phyloP scores from a whole-genome alignment of 2,329 filamentous ascomycete species.

The Triangularia verruculosa region DNA sequence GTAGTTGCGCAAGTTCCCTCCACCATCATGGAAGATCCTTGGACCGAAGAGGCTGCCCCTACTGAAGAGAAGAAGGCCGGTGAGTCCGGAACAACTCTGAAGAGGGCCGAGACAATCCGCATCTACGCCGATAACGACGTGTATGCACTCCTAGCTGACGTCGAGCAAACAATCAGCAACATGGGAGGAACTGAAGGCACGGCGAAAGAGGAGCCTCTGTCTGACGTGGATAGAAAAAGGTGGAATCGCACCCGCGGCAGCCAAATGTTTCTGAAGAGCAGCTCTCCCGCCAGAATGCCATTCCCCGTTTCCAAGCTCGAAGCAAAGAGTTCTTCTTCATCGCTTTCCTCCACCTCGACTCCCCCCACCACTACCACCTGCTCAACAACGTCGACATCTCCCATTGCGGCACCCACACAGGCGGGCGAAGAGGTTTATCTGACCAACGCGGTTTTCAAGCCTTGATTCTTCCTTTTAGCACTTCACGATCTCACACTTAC shows the following conservation, averaged over 20 bases:
- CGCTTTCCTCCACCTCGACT: slow-evolving; percentile 21
- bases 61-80: slow-evolving; percentile 27
- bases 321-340: slow-evolving; percentile 24
- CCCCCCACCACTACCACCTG: slow-evolving; percentile 8
- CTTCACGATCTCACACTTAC: slow-evolving; percentile 16
- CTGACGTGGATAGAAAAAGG: slow-evolving; percentile 39
- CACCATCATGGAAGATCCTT: slow-evolving; percentile 52
- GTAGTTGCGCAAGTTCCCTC: slow-evolving; percentile 54
- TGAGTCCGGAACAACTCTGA: slow-evolving; percentile 29
- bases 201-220: slow-evolving; percentile 23
- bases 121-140: slow-evolving; percentile 67
- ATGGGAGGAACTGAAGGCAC: slow-evolving; percentile 38
- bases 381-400: slow-evolving; percentile 10
- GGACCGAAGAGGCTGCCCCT: slow-evolving; percentile 39
- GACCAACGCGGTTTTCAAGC: slow-evolving; percentile 35
- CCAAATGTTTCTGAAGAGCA: slow-evolving; percentile 48
- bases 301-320: slow-evolving; percentile 27
- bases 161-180: slow-evolving; percentile 58
- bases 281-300: slow-evolving; percentile 34
- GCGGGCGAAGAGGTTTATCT: slow-evolving; percentile 42
- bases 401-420: slow-evolving; percentile 13
- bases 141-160: slow-evolving; percentile 63
- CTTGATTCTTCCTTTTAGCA: slow-evolving; percentile 12
- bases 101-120: slow-evolving; percentile 61
- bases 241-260: slow-evolving; percentile 47